Evolutionary conservation across 2,329 filamentous ascomycete genomes (phyloP).

Genomic region (Diatrype stigma): DNA sequence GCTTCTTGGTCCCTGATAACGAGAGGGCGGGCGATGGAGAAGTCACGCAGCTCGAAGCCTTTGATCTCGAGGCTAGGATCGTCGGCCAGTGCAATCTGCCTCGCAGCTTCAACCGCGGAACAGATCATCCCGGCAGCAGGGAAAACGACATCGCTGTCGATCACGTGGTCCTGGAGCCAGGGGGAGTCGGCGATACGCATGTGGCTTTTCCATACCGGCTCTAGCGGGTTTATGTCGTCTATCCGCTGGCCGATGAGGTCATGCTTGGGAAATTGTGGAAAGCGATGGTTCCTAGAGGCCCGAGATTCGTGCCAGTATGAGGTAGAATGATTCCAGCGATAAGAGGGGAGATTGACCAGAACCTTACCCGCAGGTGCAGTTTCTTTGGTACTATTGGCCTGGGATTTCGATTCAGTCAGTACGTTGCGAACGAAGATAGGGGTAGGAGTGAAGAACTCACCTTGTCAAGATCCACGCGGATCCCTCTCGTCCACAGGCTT

Average conservation of each 20-base stretch:
- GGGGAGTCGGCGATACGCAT: constrained; percentile 18
- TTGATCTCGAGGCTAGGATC: constrained; percentile 3
- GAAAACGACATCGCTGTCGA: constrained; percentile 21
- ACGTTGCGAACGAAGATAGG: background rate
- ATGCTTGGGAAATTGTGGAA: background rate
- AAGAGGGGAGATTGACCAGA: constrained; percentile 4
- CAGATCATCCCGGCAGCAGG: constrained; percentile 26
- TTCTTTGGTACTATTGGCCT: background rate
- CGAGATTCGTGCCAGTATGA: constrained; percentile 7
- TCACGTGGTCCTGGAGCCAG: constrained; percentile 26
- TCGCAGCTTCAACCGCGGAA: constrained; percentile 24
- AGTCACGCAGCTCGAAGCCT: constrained; percentile 9
- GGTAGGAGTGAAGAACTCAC: no score
- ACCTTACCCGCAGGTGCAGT: background rate
- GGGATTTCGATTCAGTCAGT: background rate
- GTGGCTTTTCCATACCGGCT: constrained; percentile 21
- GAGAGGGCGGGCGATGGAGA: no score
- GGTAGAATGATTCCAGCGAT: constrained; percentile 5
- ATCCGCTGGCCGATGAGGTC: constrained; percentile 2
- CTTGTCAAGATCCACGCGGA: no score
- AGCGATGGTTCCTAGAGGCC: constrained; percentile 1
- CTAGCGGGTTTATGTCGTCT: background rate
- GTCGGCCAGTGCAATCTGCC: constrained; percentile 10
- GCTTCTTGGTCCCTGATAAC: no score
- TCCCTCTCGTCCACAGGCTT: no score